These are phyloP conservation scores for Phlyctochytrium arcticum DNA, from an alignment of 192 early-diverging fungal genomes.

Conservation along the genomic window DNA sequence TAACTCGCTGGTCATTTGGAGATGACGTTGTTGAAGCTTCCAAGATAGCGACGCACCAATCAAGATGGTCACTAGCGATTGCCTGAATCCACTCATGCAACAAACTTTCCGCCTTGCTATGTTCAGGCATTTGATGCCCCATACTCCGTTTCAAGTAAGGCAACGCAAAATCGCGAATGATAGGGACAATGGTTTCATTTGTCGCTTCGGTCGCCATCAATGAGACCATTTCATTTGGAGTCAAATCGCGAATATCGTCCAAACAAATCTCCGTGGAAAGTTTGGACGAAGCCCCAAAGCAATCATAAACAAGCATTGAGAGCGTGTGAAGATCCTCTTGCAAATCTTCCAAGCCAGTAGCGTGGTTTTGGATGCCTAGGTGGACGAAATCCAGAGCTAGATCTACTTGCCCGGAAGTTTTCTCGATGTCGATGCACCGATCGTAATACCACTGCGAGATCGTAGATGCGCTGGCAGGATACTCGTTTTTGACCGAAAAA, in stretches of 20 bases:
- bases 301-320: conserved; percentile 57
- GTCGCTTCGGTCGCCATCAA: conserved; percentile 1
- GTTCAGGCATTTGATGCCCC: neutral
- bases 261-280: conserved; percentile 22
- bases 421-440: conserved; percentile 54
- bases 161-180: conserved; percentile 2
- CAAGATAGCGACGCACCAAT: conserved; percentile 9
- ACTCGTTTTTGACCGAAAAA: no score
- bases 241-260: conserved; percentile 31
- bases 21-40: neutral
- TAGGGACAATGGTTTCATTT: neutral
- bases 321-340: conserved; percentile 57
- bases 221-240: conserved; percentile 28
- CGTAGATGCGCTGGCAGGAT: conserved; percentile 41
- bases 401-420: conserved; percentile 43
- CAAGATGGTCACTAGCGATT: neutral
- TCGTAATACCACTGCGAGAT: conserved; percentile 60
- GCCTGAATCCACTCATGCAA: conserved; percentile 5
- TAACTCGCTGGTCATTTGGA: neutral
- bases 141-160: conserved; percentile 2
- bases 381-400: conserved; percentile 53
- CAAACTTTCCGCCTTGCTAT: neutral
- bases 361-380: conserved; percentile 45
- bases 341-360: conserved; percentile 45
- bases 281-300: conserved; percentile 28